Base-by-base conservation (phyloP, 345 rosid genomes). In the Streptanthus diversifolius region DNA sequence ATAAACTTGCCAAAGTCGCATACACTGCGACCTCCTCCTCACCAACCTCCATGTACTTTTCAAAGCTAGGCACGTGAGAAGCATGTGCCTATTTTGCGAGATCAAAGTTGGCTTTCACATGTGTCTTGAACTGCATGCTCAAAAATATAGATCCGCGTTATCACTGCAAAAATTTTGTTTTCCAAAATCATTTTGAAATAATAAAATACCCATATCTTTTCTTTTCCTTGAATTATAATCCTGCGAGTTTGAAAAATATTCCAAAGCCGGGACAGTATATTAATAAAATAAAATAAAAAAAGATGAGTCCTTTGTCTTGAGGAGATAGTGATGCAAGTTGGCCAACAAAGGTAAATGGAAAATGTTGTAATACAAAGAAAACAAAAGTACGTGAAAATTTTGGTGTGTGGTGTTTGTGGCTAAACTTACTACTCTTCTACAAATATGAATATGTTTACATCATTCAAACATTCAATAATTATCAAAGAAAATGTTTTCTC, bases 21-120 rank as follows among this genome's bases (percentile, higher is more conserved):
- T 0, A 15, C 7, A 10, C 15, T 1, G 1, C 0, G 40, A 65
- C 1, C 2, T 6, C 63, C 1, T 15, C 17, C 9, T 33, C 22
- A 21, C 51, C 52, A 25, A 56, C 41, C 44, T 64, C 40, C 66
- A 73, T 55, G 51, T 54, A 73, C 35, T 72, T 12, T 4, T 63
- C 63, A 61, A 72, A 72, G 33, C 44, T 63, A 51, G 76, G 76
- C 15, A 73, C 27, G 25, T 43, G 57, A 73, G n/a, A 30, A 0
- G 7, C 47, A 2, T 14, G 12, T 21, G 18, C 71, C 71, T 58
- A 64, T 55, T 15, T 43, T 17, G 7, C 53, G 0, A 17, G 14
- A 0, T 52, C 55, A n/a, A 5, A 0, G 48, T 21, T 53, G 19
- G 77, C 14, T 73, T 33, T 33, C 12, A 10, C 52, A 27, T 2